A percentile compares a stretch with the other conserved stretches of the same genome.
phyloP scores from a whole-genome alignment of 2,329 filamentous ascomycete species.

The Hypoxylon sp. region DNA sequence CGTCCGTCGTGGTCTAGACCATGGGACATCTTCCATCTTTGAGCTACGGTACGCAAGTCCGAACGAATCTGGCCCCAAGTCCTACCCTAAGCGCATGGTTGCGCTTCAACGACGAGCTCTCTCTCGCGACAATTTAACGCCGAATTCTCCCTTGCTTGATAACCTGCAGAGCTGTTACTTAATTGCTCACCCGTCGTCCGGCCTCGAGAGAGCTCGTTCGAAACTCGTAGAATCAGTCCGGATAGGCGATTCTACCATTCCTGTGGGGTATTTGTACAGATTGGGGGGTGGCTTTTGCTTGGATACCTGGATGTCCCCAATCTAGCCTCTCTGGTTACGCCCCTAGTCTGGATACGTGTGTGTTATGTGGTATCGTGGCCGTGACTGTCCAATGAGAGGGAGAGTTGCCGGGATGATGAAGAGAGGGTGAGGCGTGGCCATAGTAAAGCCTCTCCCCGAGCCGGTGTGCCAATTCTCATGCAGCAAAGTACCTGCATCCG shows the following conservation, averaged over 20 bases:
- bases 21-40: slow-evolving; percentile 10
- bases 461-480: slow-evolving; percentile 25
- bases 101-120: not conserved
- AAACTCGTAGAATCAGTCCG: slow-evolving; percentile 32
- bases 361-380: slow-evolving; percentile 17
- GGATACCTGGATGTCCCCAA: too few species aligned
- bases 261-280: slow-evolving; percentile 8
- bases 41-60: slow-evolving; percentile 1
- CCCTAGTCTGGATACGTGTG: slow-evolving; percentile 21
- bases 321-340: too few species aligned
- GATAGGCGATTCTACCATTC: too few species aligned
- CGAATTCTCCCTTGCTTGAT: slow-evolving; percentile 24
- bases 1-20: slow-evolving; percentile 21
- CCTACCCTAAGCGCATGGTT: slow-evolving; percentile 1
- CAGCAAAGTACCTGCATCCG: slow-evolving; percentile 37
- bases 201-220: slow-evolving; percentile 16
- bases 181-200: slow-evolving; percentile 20
- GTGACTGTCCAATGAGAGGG: slow-evolving; percentile 23
- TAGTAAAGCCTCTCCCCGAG: slow-evolving; percentile 27
- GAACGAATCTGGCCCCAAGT: not conserved
- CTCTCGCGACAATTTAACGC: slow-evolving; percentile 5
- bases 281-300: slow-evolving; percentile 16
- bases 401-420: slow-evolving; percentile 4
- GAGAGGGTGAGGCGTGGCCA: slow-evolving; percentile 15
- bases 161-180: slow-evolving; percentile 8